These are phyloP conservation scores for Penicillium alfredii DNA, from an alignment of 495 filamentous ascomycete genomes.

Conservation along the genomic window DNA sequence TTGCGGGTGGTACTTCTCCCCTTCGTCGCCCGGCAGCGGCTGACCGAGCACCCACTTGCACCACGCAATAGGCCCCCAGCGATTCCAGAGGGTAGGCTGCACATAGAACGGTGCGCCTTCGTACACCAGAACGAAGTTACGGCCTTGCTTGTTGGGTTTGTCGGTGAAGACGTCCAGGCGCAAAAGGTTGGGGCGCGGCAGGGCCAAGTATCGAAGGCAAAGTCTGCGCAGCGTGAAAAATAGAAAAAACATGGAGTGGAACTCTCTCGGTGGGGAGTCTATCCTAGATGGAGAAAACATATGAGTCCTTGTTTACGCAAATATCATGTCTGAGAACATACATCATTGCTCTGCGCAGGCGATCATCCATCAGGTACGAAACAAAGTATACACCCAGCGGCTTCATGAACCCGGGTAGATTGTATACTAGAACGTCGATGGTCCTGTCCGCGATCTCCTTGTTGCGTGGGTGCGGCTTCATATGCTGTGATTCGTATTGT, in stretches of 20 bases:
- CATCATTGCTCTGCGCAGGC: slow-evolving; percentile 58
- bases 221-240: slow-evolving; percentile 42
- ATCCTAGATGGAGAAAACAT: too few species aligned
- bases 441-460: slow-evolving; percentile 50
- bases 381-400: slow-evolving; percentile 42
- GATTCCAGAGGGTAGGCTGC: slow-evolving; percentile 50
- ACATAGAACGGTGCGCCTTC: slow-evolving; percentile 52
- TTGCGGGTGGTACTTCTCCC: slow-evolving; percentile 49
- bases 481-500: slow-evolving; percentile 47
- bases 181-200: slow-evolving; percentile 48
- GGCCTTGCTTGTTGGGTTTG: slow-evolving; percentile 44
- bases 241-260: slow-evolving; percentile 32
- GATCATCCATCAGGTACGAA: slow-evolving; percentile 52
- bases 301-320: not conserved
- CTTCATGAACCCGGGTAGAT: slow-evolving; percentile 45
- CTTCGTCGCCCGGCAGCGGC: slow-evolving; percentile 54
- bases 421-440: slow-evolving; percentile 52
- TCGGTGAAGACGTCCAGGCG: slow-evolving; percentile 39
- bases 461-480: slow-evolving; percentile 52
- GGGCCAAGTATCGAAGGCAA: slow-evolving; percentile 46
- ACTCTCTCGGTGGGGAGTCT: slow-evolving; percentile 29
- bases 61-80: slow-evolving; percentile 51
- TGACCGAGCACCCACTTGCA: slow-evolving; percentile 44
- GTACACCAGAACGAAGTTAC: slow-evolving; percentile 43
- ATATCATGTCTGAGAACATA: slow-evolving; percentile 16